Evolutionary conservation across 2,329 filamentous ascomycete species (phyloP).

Genomic region (Beauveria sp.): DNA sequence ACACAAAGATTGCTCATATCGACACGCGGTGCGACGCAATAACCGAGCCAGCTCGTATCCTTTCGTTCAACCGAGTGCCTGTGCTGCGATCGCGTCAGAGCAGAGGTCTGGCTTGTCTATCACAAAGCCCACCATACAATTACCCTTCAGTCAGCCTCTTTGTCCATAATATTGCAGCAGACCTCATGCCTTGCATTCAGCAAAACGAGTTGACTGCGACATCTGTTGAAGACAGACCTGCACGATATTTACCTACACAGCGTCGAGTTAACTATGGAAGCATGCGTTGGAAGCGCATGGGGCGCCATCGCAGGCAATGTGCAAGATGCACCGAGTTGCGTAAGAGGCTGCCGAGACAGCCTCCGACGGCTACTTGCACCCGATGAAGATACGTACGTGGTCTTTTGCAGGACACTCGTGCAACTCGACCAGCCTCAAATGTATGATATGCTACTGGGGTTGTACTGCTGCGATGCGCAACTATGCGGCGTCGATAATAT

Average conservation of each 20-base stretch:
- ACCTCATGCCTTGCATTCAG: constrained; percentile 6
- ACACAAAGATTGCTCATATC: background rate
- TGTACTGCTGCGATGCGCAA: constrained; percentile 46
- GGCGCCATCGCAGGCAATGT: constrained; percentile 8
- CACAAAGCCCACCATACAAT: background rate
- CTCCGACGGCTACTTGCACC: constrained; percentile 7
- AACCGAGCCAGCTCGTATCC: constrained; percentile 8
- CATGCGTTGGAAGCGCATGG: constrained; percentile 9
- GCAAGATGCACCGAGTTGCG: constrained; percentile 5
- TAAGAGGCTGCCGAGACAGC: constrained; percentile 11
- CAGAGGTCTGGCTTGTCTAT: background rate
- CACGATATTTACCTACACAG: background rate
- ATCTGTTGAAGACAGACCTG: constrained; percentile 2
- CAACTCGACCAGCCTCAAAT: constrained; percentile 18
- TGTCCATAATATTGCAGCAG: background rate
- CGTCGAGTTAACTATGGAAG: constrained; percentile 5
- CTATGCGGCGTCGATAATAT: constrained; percentile 39
- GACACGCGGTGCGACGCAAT: constrained; percentile 5
- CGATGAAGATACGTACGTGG: constrained; percentile 21
- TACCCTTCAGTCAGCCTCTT: background rate
- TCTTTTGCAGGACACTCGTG: constrained; percentile 25
- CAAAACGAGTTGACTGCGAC: constrained; percentile 1
- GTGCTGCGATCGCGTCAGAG: background rate
- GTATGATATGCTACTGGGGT: constrained; percentile 29
- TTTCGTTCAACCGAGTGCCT: background rate